These are phyloP conservation scores for Fraxinus latifolia DNA, from an alignment of 305 asterid species.

Conservation along the genomic window DNA sequence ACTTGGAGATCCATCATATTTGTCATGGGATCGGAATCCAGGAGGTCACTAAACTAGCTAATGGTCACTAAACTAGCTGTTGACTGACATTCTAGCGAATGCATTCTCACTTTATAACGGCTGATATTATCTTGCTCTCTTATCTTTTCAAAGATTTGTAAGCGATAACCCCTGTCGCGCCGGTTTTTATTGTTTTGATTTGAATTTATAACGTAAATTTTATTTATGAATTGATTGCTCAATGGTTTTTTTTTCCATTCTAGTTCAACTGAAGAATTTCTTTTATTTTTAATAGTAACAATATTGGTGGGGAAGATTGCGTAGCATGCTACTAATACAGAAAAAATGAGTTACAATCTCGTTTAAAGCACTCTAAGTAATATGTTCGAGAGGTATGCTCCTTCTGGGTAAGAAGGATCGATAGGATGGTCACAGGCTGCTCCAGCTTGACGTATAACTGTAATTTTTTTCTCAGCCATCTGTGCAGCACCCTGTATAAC, in stretches of 20 bases:
- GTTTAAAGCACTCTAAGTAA: slow-evolving; percentile 57
- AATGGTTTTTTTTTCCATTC: background rate
- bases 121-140: background rate
- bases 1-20: slow-evolving; percentile 92
- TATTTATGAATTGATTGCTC: background rate
- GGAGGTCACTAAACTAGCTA: slow-evolving; percentile 51
- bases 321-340: background rate
- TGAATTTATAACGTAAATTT: background rate
- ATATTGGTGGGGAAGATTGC: background rate
- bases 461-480: slow-evolving; percentile 71
- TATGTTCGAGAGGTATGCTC: slow-evolving; percentile 74
- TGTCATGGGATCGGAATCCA: slow-evolving; percentile 90
- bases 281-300: background rate
- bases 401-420: slow-evolving; percentile 84
- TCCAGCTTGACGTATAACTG: slow-evolving; percentile 71
- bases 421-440: slow-evolving; percentile 88
- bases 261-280: background rate
- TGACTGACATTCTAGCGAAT: background rate
- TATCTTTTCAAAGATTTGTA: background rate
- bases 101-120: background rate
- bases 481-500: slow-evolving; percentile 68
- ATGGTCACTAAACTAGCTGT: slow-evolving; percentile 42
- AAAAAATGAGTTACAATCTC: background rate
- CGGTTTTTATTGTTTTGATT: background rate
- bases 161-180: background rate